Conservation (phyloP, 1,284 basidiomycete genomes). For the Irpex rosettiformis region DNA sequence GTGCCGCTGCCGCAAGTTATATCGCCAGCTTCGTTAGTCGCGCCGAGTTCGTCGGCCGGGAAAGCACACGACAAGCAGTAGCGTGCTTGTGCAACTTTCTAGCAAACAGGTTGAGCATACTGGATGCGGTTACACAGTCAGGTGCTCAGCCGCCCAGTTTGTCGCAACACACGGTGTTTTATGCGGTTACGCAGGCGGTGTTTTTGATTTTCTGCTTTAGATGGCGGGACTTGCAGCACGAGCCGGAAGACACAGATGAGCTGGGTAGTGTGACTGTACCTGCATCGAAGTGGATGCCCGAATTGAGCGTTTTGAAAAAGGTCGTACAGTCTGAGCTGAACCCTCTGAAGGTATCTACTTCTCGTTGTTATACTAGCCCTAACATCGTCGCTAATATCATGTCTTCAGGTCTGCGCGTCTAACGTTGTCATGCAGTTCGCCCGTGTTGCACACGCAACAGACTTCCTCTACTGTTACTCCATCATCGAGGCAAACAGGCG, state of each 20-base stretch:
- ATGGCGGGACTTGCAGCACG: slow-evolving; percentile 84
- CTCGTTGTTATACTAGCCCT: slow-evolving; percentile 3
- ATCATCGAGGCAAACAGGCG: slow-evolving; percentile 86
- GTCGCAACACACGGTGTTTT: slow-evolving; percentile 77
- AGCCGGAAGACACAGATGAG: slow-evolving; percentile 49
- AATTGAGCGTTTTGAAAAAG: slow-evolving; percentile 78
- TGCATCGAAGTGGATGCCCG: slow-evolving; percentile 78
- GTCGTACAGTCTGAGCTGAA: slow-evolving; percentile 85
- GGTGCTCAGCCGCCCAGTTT: slow-evolving; percentile 35
- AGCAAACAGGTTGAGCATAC: slow-evolving; percentile 67
- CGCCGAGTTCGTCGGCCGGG: slow-evolving; percentile 81
- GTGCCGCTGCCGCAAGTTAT: slow-evolving; percentile 89
- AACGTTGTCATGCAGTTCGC: slow-evolving; percentile 95
- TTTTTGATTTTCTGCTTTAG: slow-evolving; percentile 99
- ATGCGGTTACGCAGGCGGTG: slow-evolving; percentile 89
- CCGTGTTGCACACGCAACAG: slow-evolving; percentile 86
- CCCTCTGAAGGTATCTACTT: slow-evolving; percentile 72
- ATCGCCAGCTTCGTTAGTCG: slow-evolving; percentile 92
- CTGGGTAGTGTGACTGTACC: slow-evolving; percentile 26
- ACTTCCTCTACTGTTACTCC: slow-evolving; percentile 94
- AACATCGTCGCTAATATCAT: not conserved
- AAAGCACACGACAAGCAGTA: slow-evolving; percentile 75
- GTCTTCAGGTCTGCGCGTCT: slow-evolving; percentile 73
- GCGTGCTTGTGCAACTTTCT: slow-evolving; percentile 85
- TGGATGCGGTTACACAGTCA: slow-evolving; percentile 49